Base-by-base conservation (phyloP, 257 asterid species). In the Verbascum thapsus region DNA sequence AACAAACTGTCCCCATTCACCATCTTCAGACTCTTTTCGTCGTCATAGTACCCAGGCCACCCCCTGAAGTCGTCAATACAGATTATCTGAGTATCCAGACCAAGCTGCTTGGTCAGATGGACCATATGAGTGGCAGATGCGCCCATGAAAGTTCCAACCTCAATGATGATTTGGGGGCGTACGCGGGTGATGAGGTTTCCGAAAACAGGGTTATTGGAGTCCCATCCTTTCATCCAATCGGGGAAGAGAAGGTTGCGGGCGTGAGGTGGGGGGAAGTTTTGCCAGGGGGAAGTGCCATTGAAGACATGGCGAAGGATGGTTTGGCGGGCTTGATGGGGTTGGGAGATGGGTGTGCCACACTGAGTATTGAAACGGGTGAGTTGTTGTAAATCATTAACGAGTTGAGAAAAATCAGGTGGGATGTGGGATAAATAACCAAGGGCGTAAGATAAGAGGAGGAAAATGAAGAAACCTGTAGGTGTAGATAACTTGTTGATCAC, bases 21-120 rank as follows among this genome's bases (percentile, higher is more conserved):
- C 82, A 72, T 77, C 57, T 67, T 76, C 60, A 86, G 50, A 58
- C 85, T 82, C 53, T 76, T 81, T 23, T 75, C 80, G n/a, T 53
- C 50, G 53, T 78, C 77, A 38, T 64, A 64, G 66, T 83, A 86
- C 8, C 91, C 88, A 0, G 95, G 91, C 95, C 95, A 86, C 0
- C 95, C 95, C 2, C 95, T 70, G 45, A 81, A 86, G 49, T 86
- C 95, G 65, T 86, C 95, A n/a, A 86, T 73, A 67, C 95, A 86
- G 1, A 86, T 10, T 4, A 86, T 74, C 58, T 71, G 81, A 2
- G 80, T 70, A 0, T 72, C 62, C 10, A 86, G 76, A 17, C 91
- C 88, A 1, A 79, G 37, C n/a, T 45, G 15, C 15, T 62, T 70
- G 0, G 84, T 77, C 60, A 85, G 40, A 22, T 64, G 61, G 0